Conservation (phyloP, 1,284 basidiomycete species). For the Tylopilus sp. region DNA sequence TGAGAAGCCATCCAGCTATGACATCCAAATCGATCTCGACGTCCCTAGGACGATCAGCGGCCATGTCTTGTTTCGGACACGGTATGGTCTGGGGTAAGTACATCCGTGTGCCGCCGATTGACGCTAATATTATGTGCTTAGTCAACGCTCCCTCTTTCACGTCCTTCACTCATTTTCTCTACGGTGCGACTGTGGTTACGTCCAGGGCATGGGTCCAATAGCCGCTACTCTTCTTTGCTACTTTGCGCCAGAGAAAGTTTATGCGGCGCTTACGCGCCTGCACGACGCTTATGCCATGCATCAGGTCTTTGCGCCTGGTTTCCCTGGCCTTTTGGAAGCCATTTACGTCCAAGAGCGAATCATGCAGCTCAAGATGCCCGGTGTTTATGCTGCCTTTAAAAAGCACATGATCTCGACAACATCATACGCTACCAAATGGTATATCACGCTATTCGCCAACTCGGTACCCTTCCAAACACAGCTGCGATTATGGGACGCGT, state of each 20-base stretch:
- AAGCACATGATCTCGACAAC: constrained; percentile 89
- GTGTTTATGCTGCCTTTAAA: constrained; percentile 81
- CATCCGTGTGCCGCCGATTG: constrained; percentile 1
- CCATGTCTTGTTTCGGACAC: constrained; percentile 90
- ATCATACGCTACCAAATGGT: constrained; percentile 98
- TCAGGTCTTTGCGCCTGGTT: constrained; percentile 87
- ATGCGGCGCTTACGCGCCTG: constrained; percentile 77
- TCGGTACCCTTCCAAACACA: constrained; percentile 96
- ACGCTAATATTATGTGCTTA: constrained; percentile 31
- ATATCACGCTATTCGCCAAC: constrained; percentile 95
- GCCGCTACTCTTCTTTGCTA: constrained; percentile 94
- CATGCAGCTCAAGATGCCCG: constrained; percentile 81
- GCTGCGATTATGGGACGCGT: constrained; percentile 91
- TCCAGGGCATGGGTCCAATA: constrained; percentile 98
- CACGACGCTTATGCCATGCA: constrained; percentile 91
- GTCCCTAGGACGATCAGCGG: constrained; percentile 96
- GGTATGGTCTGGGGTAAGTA: constrained; percentile 89
- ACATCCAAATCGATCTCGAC: constrained; percentile 98
- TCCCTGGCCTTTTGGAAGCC: constrained; percentile 91
- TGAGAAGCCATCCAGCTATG: constrained; percentile 81
- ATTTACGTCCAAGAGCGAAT: constrained; percentile 94
- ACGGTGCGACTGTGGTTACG: constrained; percentile 88
- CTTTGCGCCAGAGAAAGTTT: constrained; percentile 85
- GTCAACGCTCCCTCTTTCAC: constrained; percentile 91
- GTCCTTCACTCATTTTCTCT: constrained; percentile 92